Conservation (phyloP, 2,329 filamentous ascomycete species). For the Trichoderma pleuroti region DNA sequence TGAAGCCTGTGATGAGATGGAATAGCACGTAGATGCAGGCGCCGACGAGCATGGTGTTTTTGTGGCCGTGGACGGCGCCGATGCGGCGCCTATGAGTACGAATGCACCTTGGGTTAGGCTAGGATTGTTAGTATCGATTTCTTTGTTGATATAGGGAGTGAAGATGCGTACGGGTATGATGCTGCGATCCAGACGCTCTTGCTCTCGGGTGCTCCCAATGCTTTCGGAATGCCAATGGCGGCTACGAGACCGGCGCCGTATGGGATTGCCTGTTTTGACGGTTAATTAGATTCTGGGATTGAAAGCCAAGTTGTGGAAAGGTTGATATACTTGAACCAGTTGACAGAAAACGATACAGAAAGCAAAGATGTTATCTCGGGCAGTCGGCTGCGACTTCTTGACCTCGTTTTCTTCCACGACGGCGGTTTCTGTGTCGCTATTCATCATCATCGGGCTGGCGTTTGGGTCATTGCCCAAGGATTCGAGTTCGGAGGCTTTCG, state of each 20-base stretch:
- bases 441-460: not conserved
- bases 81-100: constrained; percentile 49
- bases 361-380: not conserved
- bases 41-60: constrained; percentile 44
- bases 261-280: not conserved
- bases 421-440: not conserved
- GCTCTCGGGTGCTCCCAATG: not conserved
- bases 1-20: constrained; percentile 44
- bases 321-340: not conserved
- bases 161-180: not conserved
- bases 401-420: not conserved
- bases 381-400: not conserved
- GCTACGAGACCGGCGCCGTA: not conserved
- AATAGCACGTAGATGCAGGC: constrained; percentile 41
- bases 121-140: not conserved
- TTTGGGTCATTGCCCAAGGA: not conserved
- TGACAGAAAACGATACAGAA: not conserved
- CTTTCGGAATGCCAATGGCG: not conserved
- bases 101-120: constrained; percentile 51
- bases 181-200: not conserved
- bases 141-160: not conserved
- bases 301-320: not conserved
- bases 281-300: not conserved
- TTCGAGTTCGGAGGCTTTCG: not conserved
- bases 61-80: constrained; percentile 52